Conservation (phyloP, 1,284 basidiomycete species). For the Ceratobasidium sp. region DNA sequence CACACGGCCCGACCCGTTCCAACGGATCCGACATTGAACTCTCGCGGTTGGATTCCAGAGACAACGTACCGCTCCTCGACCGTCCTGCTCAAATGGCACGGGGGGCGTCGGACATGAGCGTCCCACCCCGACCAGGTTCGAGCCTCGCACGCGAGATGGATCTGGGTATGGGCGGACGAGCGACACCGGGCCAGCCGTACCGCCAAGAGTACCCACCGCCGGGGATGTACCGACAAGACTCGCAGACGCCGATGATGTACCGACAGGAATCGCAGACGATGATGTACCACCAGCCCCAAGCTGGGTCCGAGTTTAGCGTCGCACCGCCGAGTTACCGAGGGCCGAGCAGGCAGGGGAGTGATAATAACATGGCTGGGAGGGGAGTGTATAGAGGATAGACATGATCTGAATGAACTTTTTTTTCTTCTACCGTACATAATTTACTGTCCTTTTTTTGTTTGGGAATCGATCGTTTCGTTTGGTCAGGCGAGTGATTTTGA, state of each 20-base stretch:
- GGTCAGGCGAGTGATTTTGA: no score
- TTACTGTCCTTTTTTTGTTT: background rate
- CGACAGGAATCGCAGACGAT: background rate
- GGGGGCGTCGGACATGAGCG: background rate
- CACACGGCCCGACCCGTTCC: slow-evolving; percentile 7
- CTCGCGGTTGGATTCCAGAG: slow-evolving; percentile 15
- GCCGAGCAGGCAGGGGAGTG: slow-evolving; percentile 16
- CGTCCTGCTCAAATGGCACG: background rate
- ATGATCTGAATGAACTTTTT: background rate
- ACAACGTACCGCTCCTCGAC: slow-evolving; percentile 15
- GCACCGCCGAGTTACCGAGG: slow-evolving; percentile 15
- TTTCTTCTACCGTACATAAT: background rate
- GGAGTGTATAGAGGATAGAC: slow-evolving; percentile 7
- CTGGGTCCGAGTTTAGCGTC: slow-evolving; percentile 9
- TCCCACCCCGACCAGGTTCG: slow-evolving; percentile 12
- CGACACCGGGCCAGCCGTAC: background rate
- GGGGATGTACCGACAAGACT: background rate
- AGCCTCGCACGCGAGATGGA: slow-evolving; percentile 24
- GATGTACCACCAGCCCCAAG: background rate
- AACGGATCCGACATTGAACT: slow-evolving; percentile 32
- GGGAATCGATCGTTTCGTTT: background rate
- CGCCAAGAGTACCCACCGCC: background rate
- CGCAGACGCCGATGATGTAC: background rate
- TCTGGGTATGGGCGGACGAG: slow-evolving; percentile 7
- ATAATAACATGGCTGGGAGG: slow-evolving; percentile 9